A percentile compares a stretch with the other conserved stretches of the same genome.
Conservation (phyloP, 139 green algal species). For the Chlorella sp. region DNA sequence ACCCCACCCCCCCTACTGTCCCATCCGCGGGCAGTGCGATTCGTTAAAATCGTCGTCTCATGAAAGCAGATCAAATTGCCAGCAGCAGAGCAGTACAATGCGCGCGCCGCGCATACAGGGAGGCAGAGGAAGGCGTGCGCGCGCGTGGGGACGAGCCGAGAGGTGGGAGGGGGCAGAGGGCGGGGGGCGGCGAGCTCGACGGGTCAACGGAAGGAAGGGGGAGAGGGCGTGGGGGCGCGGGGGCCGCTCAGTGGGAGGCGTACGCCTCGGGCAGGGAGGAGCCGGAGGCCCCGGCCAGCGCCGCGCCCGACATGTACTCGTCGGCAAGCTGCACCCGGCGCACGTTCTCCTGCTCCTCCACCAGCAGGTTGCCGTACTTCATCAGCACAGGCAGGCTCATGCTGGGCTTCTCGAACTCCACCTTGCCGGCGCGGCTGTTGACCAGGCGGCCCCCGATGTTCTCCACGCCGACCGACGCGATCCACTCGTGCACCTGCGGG, state of each 20-base stretch:
- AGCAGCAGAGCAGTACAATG: no score
- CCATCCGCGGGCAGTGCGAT: no score
- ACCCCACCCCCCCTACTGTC: no score
- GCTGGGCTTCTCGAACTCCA: constrained; percentile 82
- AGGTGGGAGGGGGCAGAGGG: no score
- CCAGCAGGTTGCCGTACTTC: constrained; percentile 86
- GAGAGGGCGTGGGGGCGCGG: not conserved
- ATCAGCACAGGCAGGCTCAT: constrained; percentile 90
- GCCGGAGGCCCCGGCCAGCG: constrained; percentile 75
- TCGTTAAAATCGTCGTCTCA: not conserved
- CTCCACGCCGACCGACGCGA: constrained; percentile 81
- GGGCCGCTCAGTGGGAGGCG: constrained; percentile 12
- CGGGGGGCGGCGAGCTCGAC: no score
- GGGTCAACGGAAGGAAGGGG: not conserved
- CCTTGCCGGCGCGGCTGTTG: constrained; percentile 86
- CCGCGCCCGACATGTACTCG: constrained; percentile 88
- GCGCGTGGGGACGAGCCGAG: no score
- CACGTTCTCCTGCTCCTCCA: constrained; percentile 99
- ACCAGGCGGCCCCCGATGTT: constrained; percentile 89
- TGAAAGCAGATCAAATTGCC: no score
- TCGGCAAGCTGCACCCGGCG: constrained; percentile 98
- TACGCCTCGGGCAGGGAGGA: constrained; percentile 76
- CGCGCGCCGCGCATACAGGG: no score
- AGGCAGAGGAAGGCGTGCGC: no score
- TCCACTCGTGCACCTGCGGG: constrained; percentile 74